Evolutionary conservation across 305 asterid genomes (phyloP), one percentile per base, ranked within the genome.

Genomic region (Fraxinus ornus): DNA sequence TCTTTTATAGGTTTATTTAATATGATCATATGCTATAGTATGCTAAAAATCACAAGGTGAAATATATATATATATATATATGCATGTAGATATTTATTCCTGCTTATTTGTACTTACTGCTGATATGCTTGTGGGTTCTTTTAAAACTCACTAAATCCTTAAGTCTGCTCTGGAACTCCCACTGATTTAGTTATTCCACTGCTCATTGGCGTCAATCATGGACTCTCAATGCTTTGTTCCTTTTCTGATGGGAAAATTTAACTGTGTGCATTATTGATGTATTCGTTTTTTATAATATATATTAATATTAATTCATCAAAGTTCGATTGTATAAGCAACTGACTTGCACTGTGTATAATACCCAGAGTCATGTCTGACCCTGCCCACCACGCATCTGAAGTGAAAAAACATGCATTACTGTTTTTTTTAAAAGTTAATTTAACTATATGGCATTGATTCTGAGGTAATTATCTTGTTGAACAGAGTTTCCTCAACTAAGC

Each of bases 401-500:
- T 75, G 28, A 47, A 60, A 77, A 30, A 68, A 73, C 49, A 4
- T 47, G 8, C 13, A 1, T 24, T 0, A 24, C 37, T 39, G 30
- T n/a, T 35, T 47, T 8, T 47, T 7, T 28, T 2, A 9, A 37
- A 62, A n/a, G 19, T 41, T 2, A 55, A 66, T 24, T 8, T 49
- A 62, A 24, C 44, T 17, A 17, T 66, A 7, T 41, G 37, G 49
- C 49, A 55, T 44, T 12, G 24, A 73, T 80, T 66, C n/a, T 79
- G 78, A 86, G 78, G 41, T 39, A 26, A 1, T 3, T 80, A 9
- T 75, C 13, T 5, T 75, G n/a, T 5, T 83, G 80, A 78, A 71
- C 90, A 91, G 94, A 87, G 82, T 91, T 88, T 82, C 90, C 94
- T 82, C 85, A 83, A 62, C 82, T 91, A 80, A 86, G 64, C 78